Conservation (phyloP, 345 rosid genomes). For the Linum tenue region DNA sequence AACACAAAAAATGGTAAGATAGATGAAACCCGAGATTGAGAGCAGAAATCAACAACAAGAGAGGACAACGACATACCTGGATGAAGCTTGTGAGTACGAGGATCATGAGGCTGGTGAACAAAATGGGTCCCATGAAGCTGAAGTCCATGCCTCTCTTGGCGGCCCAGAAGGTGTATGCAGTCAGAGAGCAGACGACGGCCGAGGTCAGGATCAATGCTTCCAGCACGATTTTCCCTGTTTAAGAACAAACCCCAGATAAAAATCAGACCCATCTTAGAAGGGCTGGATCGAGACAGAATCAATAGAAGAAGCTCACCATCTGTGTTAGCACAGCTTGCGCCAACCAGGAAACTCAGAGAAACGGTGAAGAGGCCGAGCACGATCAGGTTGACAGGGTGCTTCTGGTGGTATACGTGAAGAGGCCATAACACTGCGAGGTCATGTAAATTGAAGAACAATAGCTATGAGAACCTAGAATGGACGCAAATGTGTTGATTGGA, state of each 20-base stretch:
- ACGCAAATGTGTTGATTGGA: background rate
- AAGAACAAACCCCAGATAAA: slow-evolving; percentile 5
- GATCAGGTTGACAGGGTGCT: slow-evolving; percentile 80
- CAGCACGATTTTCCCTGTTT: slow-evolving; percentile 82
- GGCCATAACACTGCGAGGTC: slow-evolving; percentile 85
- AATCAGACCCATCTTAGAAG: background rate
- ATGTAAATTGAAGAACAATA: background rate
- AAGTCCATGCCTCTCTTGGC: slow-evolving; percentile 92
- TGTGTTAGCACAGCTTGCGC: slow-evolving; percentile 79
- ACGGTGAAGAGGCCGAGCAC: slow-evolving; percentile 77
- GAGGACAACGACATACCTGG: slow-evolving; percentile 38
- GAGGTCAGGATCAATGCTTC: slow-evolving; percentile 82
- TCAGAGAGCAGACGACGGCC: slow-evolving; percentile 66
- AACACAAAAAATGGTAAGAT: background rate
- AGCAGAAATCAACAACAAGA: background rate
- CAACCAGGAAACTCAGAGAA: slow-evolving; percentile 75
- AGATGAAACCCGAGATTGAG: background rate
- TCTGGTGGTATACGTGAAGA: slow-evolving; percentile 79
- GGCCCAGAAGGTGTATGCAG: slow-evolving; percentile 98
- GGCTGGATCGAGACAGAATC: slow-evolving; percentile 4
- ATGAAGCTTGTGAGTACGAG: slow-evolving; percentile 70
- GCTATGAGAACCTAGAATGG: background rate
- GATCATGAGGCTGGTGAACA: slow-evolving; percentile 74
- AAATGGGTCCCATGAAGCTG: slow-evolving; percentile 78
- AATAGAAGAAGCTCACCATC: slow-evolving; percentile 42